Evolutionary conservation across 805 yeast species (phyloP).

Genomic region (Pichia membranifaciens): DNA sequence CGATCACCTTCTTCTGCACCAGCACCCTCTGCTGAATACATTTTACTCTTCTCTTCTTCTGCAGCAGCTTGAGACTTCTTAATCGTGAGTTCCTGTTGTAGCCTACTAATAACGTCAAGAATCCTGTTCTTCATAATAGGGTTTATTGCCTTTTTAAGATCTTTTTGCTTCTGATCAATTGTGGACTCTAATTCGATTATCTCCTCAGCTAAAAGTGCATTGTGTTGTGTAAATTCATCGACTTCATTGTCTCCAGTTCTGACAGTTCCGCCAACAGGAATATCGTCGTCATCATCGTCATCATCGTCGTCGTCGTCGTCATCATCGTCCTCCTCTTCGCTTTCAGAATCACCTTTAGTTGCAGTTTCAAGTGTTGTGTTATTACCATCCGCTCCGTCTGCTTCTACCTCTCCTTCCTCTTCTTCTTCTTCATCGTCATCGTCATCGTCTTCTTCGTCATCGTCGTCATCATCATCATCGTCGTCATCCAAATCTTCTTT

Average conservation of each 20-base stretch:
- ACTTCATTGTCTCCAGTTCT: conserved; percentile 48
- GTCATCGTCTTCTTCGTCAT: conserved; percentile 36
- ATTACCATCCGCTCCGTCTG: conserved; percentile 23
- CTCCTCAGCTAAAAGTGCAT: conserved; percentile 77
- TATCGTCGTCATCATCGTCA: conserved; percentile 41
- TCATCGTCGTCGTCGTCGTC: conserved; percentile 39
- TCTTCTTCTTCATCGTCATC: conserved; percentile 42
- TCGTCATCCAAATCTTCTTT: conserved; percentile 31
- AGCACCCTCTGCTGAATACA: conserved; percentile 9
- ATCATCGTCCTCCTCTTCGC: conserved; percentile 26
- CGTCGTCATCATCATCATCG: conserved; percentile 28
- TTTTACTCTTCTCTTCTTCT: conserved; percentile 23
- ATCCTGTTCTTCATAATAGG: conserved; percentile 85
- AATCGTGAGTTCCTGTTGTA: conserved; percentile 75
- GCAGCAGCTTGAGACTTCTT: conserved; percentile 57
- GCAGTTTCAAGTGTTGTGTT: conserved; percentile 43
- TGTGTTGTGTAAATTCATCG: conserved; percentile 51
- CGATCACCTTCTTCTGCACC: conserved; percentile 18
- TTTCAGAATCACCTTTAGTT: conserved; percentile 37
- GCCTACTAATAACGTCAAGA: conserved; percentile 68
- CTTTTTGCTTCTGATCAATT: conserved; percentile 66
- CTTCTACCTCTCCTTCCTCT: conserved; percentile 40
- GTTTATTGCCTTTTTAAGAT: conserved; percentile 67
- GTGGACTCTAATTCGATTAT: conserved; percentile 75
- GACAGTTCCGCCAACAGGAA: conserved; percentile 23